Percentiles rank a stretch among this genome's conserved stretches.
phyloP scores from a whole-genome alignment of 2,329 filamentous ascomycete species.

The Fusarium chaquense region DNA sequence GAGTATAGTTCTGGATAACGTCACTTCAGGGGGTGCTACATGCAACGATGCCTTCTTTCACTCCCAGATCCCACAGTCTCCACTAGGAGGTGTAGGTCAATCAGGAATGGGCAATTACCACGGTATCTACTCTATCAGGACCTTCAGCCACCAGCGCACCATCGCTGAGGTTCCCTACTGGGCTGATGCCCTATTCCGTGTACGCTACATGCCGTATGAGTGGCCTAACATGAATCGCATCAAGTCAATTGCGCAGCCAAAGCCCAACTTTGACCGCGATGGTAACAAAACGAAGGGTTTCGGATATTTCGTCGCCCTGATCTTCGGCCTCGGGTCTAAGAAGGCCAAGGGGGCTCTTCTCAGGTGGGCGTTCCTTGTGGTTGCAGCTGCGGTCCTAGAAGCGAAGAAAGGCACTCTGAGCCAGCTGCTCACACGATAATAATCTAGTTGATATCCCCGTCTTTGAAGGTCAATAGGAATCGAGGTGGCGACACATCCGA shows the following conservation, averaged over 20 bases:
- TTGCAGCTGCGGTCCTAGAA: constrained; percentile 54
- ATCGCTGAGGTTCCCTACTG: constrained; percentile 54
- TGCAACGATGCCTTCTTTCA: constrained; percentile 64
- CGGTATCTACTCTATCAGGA: constrained; percentile 61
- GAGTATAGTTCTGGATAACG: constrained; percentile 55
- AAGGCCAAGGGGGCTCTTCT: constrained; percentile 63
- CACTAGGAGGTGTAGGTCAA: constrained; percentile 64
- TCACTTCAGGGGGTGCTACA: constrained; percentile 63
- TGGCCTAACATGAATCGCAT: constrained; percentile 60
- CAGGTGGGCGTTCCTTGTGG: constrained; percentile 61
- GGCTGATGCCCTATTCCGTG: constrained; percentile 66
- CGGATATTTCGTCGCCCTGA: constrained; percentile 65
- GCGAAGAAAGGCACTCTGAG: constrained; percentile 53
- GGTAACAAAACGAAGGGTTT: constrained; percentile 65
- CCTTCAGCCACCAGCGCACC: constrained; percentile 56
- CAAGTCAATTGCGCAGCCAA: constrained; percentile 56
- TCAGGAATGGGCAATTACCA: constrained; percentile 63
- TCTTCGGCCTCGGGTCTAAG: constrained; percentile 65
- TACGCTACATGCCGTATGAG: constrained; percentile 76
- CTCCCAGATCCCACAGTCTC: constrained; percentile 55
- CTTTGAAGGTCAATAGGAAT: background rate
- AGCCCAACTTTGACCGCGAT: constrained; percentile 72
- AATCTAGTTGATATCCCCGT: constrained; percentile 18
- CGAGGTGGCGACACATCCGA: constrained; percentile 1
- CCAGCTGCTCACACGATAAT: constrained; percentile 46